These are phyloP conservation scores for Globisporangium megalacanthum DNA, from an alignment of 352 stramenopile genomes.

Conservation along the genomic window DNA sequence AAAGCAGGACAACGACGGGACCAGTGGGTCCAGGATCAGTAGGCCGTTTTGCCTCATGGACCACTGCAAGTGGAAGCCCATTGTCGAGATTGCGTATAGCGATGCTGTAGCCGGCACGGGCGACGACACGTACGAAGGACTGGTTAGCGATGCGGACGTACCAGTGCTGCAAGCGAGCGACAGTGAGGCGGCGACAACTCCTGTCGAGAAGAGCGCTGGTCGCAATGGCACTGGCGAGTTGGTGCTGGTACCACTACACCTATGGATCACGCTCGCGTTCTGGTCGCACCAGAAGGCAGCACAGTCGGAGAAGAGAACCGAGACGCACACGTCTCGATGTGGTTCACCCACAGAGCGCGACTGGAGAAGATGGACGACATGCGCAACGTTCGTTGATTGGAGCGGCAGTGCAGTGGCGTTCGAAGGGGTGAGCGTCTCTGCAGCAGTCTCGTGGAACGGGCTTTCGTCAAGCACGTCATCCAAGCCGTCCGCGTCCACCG, in stretches of 20 bases:
- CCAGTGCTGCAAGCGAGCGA: background rate
- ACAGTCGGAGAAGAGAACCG: background rate
- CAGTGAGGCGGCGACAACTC: background rate
- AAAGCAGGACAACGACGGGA: background rate
- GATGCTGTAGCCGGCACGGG: background rate
- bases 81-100: constrained; percentile 5
- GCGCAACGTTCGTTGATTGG: background rate
- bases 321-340: background rate
- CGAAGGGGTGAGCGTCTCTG: constrained; percentile 1
- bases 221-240: background rate
- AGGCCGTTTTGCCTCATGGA: constrained; percentile 8
- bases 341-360: background rate
- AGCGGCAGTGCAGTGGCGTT: constrained; percentile 4
- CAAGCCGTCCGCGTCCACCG: background rate
- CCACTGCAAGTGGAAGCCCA: constrained; percentile 7
- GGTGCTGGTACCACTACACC: constrained; percentile 13
- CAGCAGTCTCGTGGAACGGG: background rate
- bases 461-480: background rate
- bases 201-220: too few relatives aligned
- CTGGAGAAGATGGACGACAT: constrained; percentile 12
- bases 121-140: constrained; percentile 3
- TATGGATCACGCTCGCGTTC: constrained; percentile 18
- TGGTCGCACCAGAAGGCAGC: constrained; percentile 6
- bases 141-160: constrained; percentile 6
- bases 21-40: background rate